Percentiles rank a stretch among this genome's conserved stretches.
Conservation (phyloP, 768 basidiomycete species). For the Suillus weaverae region DNA sequence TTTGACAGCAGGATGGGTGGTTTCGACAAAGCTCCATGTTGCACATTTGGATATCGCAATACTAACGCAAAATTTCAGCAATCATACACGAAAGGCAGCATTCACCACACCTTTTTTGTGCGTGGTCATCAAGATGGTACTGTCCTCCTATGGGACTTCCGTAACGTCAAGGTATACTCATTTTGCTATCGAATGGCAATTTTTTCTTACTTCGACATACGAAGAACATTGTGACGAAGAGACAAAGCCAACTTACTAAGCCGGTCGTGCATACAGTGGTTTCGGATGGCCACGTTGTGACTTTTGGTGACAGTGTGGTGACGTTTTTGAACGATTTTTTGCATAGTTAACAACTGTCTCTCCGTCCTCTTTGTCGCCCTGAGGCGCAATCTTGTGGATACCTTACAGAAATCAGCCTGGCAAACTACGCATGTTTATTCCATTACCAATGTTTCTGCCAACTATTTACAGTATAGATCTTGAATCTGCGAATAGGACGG, state of each 20-base stretch:
- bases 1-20: slow-evolving; percentile 45
- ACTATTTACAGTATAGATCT: slow-evolving; percentile 1
- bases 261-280: slow-evolving; percentile 42
- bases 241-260: slow-evolving; percentile 32
- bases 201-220: slow-evolving; percentile 21
- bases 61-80: slow-evolving; percentile 22
- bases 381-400: neutral
- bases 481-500: slow-evolving; percentile 5
- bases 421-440: slow-evolving; percentile 4
- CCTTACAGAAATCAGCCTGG: neutral
- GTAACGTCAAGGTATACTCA: slow-evolving; percentile 42
- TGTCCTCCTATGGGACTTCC: slow-evolving; percentile 51
- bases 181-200: slow-evolving; percentile 13
- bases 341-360: slow-evolving; percentile 6
- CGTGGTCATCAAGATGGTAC: slow-evolving; percentile 46
- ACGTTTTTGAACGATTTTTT: slow-evolving; percentile 39
- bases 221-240: slow-evolving; percentile 39
- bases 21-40: slow-evolving; percentile 41
- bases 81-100: slow-evolving; percentile 41
- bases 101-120: slow-evolving; percentile 41
- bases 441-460: neutral
- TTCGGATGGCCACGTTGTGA: slow-evolving; percentile 39
- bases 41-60: slow-evolving; percentile 45
- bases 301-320: slow-evolving; percentile 40
- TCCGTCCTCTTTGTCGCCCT: neutral